phyloP scores from a whole-genome alignment of 192 early-diverging fungal species.

The Coemansia sp. region DNA sequence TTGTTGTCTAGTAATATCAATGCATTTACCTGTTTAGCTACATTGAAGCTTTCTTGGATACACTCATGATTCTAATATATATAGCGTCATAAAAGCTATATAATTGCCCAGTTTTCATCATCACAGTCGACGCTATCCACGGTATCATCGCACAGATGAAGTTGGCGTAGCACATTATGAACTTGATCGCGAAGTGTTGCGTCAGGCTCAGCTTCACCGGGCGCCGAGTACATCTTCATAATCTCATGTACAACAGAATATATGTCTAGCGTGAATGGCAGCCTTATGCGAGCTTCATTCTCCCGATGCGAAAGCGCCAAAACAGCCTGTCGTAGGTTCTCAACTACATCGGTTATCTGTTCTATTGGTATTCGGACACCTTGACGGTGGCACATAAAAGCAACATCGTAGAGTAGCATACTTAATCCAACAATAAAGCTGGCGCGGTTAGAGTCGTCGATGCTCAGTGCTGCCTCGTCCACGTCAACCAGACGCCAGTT shows the following conservation, averaged over 20 bases:
- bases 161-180: conserved; percentile 26
- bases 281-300: conserved; percentile 12
- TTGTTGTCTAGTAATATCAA: too few relatives aligned
- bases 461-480: conserved; percentile 35
- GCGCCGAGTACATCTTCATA: conserved; percentile 28
- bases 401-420: conserved; percentile 48
- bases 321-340: conserved; percentile 38
- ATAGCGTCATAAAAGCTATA: conserved; percentile 10
- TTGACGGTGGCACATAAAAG: conserved; percentile 37
- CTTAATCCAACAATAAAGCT: conserved; percentile 43
- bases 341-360: conserved; percentile 30
- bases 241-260: conserved; percentile 35
- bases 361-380: conserved; percentile 36
- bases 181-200: conserved; percentile 26
- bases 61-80: too few relatives aligned
- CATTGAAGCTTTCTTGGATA: too few relatives aligned
- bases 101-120: conserved; percentile 48
- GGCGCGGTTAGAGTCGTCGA: conserved; percentile 18
- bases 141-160: conserved; percentile 52
- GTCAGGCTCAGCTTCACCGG: conserved; percentile 9
- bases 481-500: conserved; percentile 37
- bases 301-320: conserved; percentile 18
- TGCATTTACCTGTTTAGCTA: too few relatives aligned
- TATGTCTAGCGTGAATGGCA: conserved; percentile 33
- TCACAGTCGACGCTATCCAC: conserved; percentile 40